Base-by-base conservation (phyloP, 2,329 filamentous ascomycete genomes). In the Trichoderma atrobrunneum region DNA sequence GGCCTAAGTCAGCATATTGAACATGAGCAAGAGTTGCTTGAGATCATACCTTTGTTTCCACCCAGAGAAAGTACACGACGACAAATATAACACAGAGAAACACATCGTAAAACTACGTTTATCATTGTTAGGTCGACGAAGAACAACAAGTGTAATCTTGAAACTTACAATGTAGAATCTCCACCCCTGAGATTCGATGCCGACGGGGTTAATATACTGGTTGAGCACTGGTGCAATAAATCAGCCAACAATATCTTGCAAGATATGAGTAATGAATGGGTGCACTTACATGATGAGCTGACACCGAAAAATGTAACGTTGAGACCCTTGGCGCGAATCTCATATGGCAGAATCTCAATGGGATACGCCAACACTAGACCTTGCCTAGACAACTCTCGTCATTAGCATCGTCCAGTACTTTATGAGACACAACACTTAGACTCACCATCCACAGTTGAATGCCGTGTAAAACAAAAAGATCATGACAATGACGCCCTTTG, bases 311-410 rank as follows among this genome's bases (percentile, higher is more conserved):
- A 68, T 24, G 86, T 87, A 65, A 91, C 85, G 78, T 91, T 91
- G 87, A 91, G 89, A 43, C 87, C 87, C 81, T 87, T 88, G 74
- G 86, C 86, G 61, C 88, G 87, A 21, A 89, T 81, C 62, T 85
- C 83, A 80, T 88, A 90, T 0, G 88, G 87, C 24, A 89, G 82
- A 39, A 90, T 82, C 79, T 90, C 88, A 11, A 88, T 84, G 1
- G 87, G 85, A 75, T 90, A 90, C 69, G 86, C 85, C 57, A 89
- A 83, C 11, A 89, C 81, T 57, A 90, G 82, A 64, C 87, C 87
- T 71, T 68, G 65, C 65, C 65, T 68, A 30, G 21, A 8, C 18
- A 36, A 39, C 48, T 24, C 48, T 24, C 24, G 43, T 30, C 43
- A 11, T 68, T 5, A 68, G 34, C 24, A 68, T 24, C 3, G 28